These are phyloP conservation scores for Metschnikowia borealis DNA, from an alignment of 805 yeast species.

Conservation along the genomic window DNA sequence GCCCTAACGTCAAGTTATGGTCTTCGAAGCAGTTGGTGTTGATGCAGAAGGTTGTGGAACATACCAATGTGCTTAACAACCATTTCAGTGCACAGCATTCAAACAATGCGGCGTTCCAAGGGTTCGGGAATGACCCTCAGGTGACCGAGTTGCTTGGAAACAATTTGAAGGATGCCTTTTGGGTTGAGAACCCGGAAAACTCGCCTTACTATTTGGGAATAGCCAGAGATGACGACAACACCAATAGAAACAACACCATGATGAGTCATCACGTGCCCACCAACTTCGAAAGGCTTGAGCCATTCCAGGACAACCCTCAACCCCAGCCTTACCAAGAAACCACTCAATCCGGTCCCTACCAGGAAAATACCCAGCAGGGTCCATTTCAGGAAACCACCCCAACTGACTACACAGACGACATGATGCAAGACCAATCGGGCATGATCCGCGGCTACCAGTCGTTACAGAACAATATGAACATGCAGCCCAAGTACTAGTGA, in stretches of 20 bases:
- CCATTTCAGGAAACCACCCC: background rate
- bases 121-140: slow-evolving; percentile 14
- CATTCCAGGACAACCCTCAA: background rate
- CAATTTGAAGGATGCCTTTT: slow-evolving; percentile 46
- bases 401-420: background rate
- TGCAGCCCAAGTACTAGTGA: background rate
- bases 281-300: background rate
- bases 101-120: slow-evolving; percentile 6
- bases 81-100: slow-evolving; percentile 1
- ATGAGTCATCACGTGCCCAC: background rate
- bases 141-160: slow-evolving; percentile 40
- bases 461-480: background rate
- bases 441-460: background rate
- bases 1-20: slow-evolving; percentile 27
- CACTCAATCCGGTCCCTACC: too few species aligned
- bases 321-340: too few species aligned
- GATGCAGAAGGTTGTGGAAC: slow-evolving; percentile 27
- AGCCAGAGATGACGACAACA: slow-evolving; percentile 1
- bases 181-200: slow-evolving; percentile 38
- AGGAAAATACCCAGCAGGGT: too few species aligned
- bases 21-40: slow-evolving; percentile 31
- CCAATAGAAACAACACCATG: background rate
- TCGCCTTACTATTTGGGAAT: slow-evolving; percentile 10
- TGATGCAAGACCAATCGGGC: background rate
- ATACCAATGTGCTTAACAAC: slow-evolving; percentile 23